Percentiles rank a stretch among this genome's conserved stretches.
These are phyloP conservation scores for Scedosporium dehoogii DNA, from an alignment of 2,329 filamentous ascomycete species.

Conservation along the genomic window DNA sequence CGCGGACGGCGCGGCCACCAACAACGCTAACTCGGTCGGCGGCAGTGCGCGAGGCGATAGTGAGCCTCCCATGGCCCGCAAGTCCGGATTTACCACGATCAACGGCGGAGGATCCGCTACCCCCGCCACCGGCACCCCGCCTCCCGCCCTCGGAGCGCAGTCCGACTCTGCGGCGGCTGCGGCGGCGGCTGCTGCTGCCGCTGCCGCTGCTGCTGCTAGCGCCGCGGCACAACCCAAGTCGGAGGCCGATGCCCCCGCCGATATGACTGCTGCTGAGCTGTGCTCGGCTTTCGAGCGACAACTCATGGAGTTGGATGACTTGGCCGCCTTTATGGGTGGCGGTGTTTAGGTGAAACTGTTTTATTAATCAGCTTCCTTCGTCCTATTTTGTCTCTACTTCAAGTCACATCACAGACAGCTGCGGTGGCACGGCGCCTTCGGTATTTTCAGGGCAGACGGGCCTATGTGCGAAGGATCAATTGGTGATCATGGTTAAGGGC, in stretches of 20 bases:
- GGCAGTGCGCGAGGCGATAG: conserved; percentile 33
- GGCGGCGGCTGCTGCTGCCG: not conserved
- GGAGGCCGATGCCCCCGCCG: conserved; percentile 17
- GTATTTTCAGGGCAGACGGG: not conserved
- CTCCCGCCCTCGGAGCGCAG: conserved; percentile 16
- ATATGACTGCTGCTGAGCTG: conserved; percentile 50
- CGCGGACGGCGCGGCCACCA: conserved; percentile 35
- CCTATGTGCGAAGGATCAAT: too few species aligned
- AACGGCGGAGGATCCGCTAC: conserved; percentile 42
- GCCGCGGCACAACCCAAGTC: conserved; percentile 8
- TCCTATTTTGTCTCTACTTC: not conserved
- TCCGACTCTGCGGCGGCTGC: not conserved
- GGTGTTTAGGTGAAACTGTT: conserved; percentile 33
- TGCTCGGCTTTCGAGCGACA: conserved; percentile 51
- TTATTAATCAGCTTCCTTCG: not conserved
- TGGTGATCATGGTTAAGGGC: too few species aligned
- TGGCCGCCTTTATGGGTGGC: conserved; percentile 53
- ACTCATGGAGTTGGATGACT: conserved; percentile 49
- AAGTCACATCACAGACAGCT: too few species aligned
- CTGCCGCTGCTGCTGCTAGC: conserved; percentile 5
- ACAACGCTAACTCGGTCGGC: conserved; percentile 25
- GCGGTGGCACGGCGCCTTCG: too few species aligned
- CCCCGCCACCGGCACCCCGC: conserved; percentile 35
- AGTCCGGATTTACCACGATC: conserved; percentile 47
- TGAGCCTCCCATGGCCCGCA: conserved; percentile 38